A percentile compares a stretch with the other conserved stretches of the same genome.
Conservation (phyloP, 345 rosid genomes). For the Euclidium syriacum region DNA sequence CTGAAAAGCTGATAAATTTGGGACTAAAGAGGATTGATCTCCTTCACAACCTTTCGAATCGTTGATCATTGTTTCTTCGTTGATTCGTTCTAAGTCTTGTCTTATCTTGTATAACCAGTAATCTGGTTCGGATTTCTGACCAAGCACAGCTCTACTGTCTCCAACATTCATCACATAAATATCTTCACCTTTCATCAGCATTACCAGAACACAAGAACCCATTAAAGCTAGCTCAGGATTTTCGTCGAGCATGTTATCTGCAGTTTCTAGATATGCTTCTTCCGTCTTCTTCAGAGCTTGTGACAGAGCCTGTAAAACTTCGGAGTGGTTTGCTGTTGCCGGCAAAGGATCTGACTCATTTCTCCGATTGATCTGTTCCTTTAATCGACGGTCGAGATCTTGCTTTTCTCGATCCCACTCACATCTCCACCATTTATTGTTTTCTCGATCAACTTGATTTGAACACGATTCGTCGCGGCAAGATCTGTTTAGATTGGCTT, state of each 20-base stretch:
- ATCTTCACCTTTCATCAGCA: slow-evolving; percentile 90
- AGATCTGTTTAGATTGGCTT: neutral
- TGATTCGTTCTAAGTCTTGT: slow-evolving; percentile 82
- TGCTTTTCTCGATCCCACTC: slow-evolving; percentile 56
- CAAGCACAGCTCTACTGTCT: slow-evolving; percentile 86
- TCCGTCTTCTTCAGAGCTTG: slow-evolving; percentile 72
- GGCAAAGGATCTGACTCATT: slow-evolving; percentile 17
- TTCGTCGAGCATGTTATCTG: slow-evolving; percentile 74
- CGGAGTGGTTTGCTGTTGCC: slow-evolving; percentile 43
- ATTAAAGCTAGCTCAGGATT: slow-evolving; percentile 85
- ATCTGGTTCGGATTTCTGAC: slow-evolving; percentile 64
- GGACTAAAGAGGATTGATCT: slow-evolving; percentile 26
- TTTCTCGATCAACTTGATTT: slow-evolving; percentile 35
- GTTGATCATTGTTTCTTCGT: slow-evolving; percentile 72
- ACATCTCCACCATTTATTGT: slow-evolving; percentile 47
- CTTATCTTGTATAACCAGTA: slow-evolving; percentile 61
- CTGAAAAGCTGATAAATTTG: slow-evolving; percentile 51
- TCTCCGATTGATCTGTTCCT: slow-evolving; percentile 41
- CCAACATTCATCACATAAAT: slow-evolving; percentile 91
- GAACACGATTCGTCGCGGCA: slow-evolving; percentile 30
- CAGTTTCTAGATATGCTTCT: slow-evolving; percentile 61
- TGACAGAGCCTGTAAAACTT: slow-evolving; percentile 73
- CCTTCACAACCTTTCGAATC: slow-evolving; percentile 50
- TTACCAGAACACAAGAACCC: slow-evolving; percentile 93
- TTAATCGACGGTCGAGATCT: slow-evolving; percentile 60